These are phyloP conservation scores for Porphyrellus cyaneotinctus DNA, from an alignment of 768 basidiomycete genomes.

Conservation along the genomic window DNA sequence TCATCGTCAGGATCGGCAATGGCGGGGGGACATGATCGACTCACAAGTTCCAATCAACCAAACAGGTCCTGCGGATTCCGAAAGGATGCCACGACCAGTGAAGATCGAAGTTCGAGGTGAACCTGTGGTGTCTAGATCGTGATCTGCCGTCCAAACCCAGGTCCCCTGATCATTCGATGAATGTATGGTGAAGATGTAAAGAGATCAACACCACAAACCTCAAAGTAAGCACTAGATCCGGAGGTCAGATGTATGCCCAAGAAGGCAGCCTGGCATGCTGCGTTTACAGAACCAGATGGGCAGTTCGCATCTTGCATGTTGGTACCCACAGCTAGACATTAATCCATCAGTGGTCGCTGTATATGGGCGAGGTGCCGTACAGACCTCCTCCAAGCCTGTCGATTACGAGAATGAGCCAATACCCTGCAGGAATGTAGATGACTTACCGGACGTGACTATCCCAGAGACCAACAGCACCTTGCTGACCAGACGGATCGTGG, in stretches of 20 bases:
- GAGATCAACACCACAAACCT: slow-evolving; percentile 36
- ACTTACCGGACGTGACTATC: slow-evolving; percentile 39
- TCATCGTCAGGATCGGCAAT: neutral
- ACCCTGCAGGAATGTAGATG: neutral
- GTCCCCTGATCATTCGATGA: slow-evolving; percentile 42
- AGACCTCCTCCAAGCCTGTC: slow-evolving; percentile 28
- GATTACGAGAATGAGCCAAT: neutral
- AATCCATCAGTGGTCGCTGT: neutral
- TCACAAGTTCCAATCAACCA: slow-evolving; percentile 70
- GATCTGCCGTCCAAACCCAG: slow-evolving; percentile 83
- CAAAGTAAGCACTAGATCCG: slow-evolving; percentile 54
- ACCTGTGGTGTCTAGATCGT: slow-evolving; percentile 50
- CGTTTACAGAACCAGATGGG: slow-evolving; percentile 37
- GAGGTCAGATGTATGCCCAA: slow-evolving; percentile 58
- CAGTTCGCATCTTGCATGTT: slow-evolving; percentile 45
- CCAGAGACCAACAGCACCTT: slow-evolving; percentile 54
- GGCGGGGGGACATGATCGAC: neutral
- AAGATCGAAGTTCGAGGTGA: slow-evolving; percentile 52
- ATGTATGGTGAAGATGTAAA: neutral
- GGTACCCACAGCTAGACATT: slow-evolving; percentile 45
- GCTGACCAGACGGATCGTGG: slow-evolving; percentile 46
- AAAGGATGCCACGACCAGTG: slow-evolving; percentile 68
- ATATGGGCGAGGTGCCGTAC: neutral
- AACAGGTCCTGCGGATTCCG: slow-evolving; percentile 72
- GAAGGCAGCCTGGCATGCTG: slow-evolving; percentile 60